These are phyloP conservation scores for Penicillium subrubescens DNA, from an alignment of 495 filamentous ascomycete species.

Conservation along the genomic window DNA sequence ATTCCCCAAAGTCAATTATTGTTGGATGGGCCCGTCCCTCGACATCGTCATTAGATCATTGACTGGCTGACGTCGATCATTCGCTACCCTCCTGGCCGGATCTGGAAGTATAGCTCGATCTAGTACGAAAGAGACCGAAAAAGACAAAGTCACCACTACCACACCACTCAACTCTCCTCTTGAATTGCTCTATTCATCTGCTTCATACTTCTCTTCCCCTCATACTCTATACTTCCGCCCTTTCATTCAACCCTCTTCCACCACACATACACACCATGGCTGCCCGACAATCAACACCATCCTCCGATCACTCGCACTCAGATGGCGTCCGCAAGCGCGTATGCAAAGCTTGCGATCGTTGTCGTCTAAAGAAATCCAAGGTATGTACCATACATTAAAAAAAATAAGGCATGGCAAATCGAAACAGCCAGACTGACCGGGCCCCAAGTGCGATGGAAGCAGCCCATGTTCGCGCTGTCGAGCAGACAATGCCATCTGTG, in stretches of 20 bases:
- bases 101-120: constrained; percentile 30
- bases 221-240: background rate
- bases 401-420: background rate
- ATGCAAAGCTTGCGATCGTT: constrained; percentile 66
- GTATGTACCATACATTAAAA: constrained; percentile 37
- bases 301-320: constrained; percentile 48
- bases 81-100: constrained; percentile 18
- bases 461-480: constrained; percentile 62
- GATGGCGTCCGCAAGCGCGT: constrained; percentile 59
- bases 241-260: background rate
- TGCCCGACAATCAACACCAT: constrained; percentile 48
- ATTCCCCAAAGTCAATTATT: constrained; percentile 21
- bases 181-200: background rate
- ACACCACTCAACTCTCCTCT: background rate
- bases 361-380: constrained; percentile 67
- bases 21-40: background rate
- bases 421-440: constrained; percentile 24
- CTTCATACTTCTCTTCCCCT: background rate
- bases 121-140: background rate
- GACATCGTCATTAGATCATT: constrained; percentile 37
- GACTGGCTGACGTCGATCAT: constrained; percentile 37
- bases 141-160: constrained; percentile 7
- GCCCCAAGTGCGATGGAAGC: constrained; percentile 58
- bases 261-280: constrained; percentile 37
- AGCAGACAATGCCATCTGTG: constrained; percentile 61